Evolutionary conservation across 2,329 filamentous ascomycete genomes (phyloP), one percentile per base, ranked within the genome.

Genomic region (Aspergillus sojae): DNA sequence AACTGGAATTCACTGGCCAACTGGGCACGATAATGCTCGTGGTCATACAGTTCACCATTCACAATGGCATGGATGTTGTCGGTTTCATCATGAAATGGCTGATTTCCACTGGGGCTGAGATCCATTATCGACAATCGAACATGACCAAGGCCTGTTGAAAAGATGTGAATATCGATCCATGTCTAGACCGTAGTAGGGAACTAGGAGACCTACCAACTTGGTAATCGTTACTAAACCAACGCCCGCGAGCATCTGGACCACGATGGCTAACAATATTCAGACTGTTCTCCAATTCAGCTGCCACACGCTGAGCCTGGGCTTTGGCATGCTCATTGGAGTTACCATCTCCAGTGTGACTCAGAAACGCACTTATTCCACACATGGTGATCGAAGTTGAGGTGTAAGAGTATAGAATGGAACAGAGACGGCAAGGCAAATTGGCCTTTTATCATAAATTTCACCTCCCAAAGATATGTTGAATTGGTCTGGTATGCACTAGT

Each of bases 41-140:
- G 78, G 67, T 85, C 83, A 70, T 88, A 88, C 16, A 88, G 78
- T 71, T 88, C 85, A 28, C 86, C 85, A 62, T 86, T 87, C 28
- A 88, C 83, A 19, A 88, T 80, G 2, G 84, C 84, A 69, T 87
- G 84, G 16, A 88, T 75, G 1, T 66, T 64, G 28, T 73, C 70
- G 14, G 78, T 72, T 10, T 68, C 61, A 64, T 76, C 74, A 58
- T 81, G 78, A 53, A 84, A 71, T 1, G 84, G 85, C 66, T 86
- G 85, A 5, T 71, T 70, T 1, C 46, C 46, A 26, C 21, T 21
- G 16, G 41, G 46, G 2, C 46, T 26, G 26, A 50, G 46, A 14
- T 50, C 26, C 21, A 30, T 26, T 69, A 86, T 86, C 21, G 83
- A 78, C 11, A 86, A 75, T 19, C 84, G 79, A 53, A 79, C 79